A percentile compares a stretch with the other conserved stretches of the same genome.
These are phyloP conservation scores for Lipomyces sp. DNA, from an alignment of 805 yeast genomes.

Conservation along the genomic window DNA sequence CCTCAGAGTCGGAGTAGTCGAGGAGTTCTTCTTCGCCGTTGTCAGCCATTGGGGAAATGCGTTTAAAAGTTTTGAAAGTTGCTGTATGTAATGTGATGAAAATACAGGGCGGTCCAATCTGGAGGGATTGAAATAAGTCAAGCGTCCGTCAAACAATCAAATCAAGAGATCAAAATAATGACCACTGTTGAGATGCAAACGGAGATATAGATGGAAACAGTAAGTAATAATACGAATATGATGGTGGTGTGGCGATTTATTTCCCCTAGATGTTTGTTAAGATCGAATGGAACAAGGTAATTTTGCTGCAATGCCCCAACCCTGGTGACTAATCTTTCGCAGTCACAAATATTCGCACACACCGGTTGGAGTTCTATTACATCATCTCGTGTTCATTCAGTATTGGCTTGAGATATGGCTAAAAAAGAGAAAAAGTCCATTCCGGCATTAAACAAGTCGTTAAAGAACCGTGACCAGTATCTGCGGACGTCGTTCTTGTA, in stretches of 20 bases:
- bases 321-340: neutral
- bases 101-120: neutral
- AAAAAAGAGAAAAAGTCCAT: constrained; percentile 6
- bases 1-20: constrained; percentile 98
- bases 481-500: constrained; percentile 37
- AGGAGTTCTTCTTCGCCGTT: constrained; percentile 99
- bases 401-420: neutral
- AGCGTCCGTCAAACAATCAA: neutral
- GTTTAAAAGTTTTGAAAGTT: neutral
- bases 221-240: neutral
- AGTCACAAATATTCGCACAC: neutral
- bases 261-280: neutral
- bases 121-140: neutral
- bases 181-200: neutral
- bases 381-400: no score
- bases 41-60: constrained; percentile 46
- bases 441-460: constrained; percentile 14
- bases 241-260: neutral
- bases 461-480: constrained; percentile 37
- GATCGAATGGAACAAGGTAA: neutral
- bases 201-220: neutral
- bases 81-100: neutral
- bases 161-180: neutral
- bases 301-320: neutral
- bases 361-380: no score